Evolutionary conservation across 148 eudicot genomes (phyloP).

Genomic region (Polygonum aviculare): DNA sequence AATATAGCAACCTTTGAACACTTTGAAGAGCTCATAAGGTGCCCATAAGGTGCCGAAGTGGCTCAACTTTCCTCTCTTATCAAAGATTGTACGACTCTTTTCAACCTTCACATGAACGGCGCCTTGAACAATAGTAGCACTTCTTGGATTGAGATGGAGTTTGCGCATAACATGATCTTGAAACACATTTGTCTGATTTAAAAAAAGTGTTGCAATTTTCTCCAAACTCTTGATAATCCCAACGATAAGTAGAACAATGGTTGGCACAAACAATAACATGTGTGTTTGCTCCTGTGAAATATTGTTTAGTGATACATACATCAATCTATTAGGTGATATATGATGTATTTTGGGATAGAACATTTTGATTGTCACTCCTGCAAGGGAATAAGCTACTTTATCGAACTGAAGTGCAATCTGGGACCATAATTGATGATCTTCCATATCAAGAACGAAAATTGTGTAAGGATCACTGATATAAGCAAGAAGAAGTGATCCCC

Average conservation of each 20-base stretch:
- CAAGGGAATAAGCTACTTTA: not conserved
- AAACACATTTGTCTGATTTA: not conserved
- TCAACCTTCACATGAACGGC: not conserved
- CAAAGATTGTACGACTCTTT: too few relatives aligned
- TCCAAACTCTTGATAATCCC: not conserved
- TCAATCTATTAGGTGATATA: not conserved
- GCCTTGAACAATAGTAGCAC: not conserved
- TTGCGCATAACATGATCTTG: not conserved
- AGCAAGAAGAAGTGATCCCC: not conserved
- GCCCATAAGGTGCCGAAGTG: not conserved
- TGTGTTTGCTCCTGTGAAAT: not conserved
- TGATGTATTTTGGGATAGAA: not conserved
- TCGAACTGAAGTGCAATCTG: not conserved
- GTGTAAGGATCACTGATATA: not conserved
- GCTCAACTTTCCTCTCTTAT: not conserved
- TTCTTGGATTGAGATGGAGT: not conserved
- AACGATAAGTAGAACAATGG: not conserved
- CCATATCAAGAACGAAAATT: not conserved
- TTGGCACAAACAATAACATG: not conserved
- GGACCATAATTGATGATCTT: not conserved
- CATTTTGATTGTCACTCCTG: not conserved
- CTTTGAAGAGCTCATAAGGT: not conserved
- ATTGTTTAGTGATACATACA: not conserved
- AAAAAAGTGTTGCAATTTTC: not conserved
- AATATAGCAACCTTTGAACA: not conserved